These are phyloP conservation scores for Stemphylium lycopersici DNA, from an alignment of 2,329 filamentous ascomycete species.

Conservation along the genomic window DNA sequence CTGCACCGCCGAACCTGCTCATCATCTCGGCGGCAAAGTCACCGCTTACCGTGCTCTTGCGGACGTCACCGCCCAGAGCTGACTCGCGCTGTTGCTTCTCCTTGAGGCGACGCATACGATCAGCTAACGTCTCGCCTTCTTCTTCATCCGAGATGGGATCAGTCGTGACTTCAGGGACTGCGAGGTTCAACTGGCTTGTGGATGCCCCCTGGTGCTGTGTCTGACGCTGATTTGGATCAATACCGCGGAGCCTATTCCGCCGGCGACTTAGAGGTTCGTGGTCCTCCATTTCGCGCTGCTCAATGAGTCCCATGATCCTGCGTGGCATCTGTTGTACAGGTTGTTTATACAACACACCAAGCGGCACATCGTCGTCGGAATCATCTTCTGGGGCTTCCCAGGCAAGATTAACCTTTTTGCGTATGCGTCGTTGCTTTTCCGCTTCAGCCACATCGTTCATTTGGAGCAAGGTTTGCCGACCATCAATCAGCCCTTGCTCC, in stretches of 20 bases:
- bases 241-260: conserved; percentile 74
- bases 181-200: conserved; percentile 34
- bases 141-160: conserved; percentile 43
- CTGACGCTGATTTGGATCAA: conserved; percentile 40
- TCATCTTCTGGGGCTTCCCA: conserved; percentile 75
- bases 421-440: conserved; percentile 74
- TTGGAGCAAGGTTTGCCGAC: conserved; percentile 83
- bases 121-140: conserved; percentile 69
- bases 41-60: conserved; percentile 62
- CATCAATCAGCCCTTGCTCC: conserved; percentile 71
- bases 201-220: conserved; percentile 24
- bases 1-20: conserved; percentile 46
- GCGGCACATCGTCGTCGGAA: conserved; percentile 79
- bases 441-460: conserved; percentile 89
- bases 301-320: conserved; percentile 75
- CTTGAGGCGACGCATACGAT: conserved; percentile 69
- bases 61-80: conserved; percentile 50
- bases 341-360: conserved; percentile 74
- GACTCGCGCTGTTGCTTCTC: conserved; percentile 59
- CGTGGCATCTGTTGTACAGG: conserved; percentile 58
- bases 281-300: conserved; percentile 84
- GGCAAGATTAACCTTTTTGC: conserved; percentile 80
- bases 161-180: conserved; percentile 35
- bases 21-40: conserved; percentile 74
- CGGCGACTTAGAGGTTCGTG: conserved; percentile 85